Base-by-base conservation (phyloP, 2,329 filamentous ascomycete species). In the Annulohypoxylon truncatum region DNA sequence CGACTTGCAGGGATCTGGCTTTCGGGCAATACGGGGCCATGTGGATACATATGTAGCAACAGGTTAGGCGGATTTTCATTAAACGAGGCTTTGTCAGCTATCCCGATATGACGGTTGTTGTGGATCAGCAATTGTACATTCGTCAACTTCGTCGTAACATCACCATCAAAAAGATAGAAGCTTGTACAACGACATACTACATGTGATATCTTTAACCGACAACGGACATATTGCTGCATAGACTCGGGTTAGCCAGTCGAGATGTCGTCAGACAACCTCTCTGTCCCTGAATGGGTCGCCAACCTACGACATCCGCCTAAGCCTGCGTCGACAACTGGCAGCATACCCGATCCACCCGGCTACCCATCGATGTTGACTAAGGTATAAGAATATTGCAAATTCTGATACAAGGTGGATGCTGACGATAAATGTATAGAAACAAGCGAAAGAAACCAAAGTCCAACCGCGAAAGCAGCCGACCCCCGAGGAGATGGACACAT, bases 401-500 rank as follows among this genome's bases (percentile, higher is more conserved):
- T 50, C 29, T 13, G 31, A 46, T 31, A n/a, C n/a, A n/a, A 38
- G 24, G 56, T 12, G 56, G 24, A 9, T 18, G 2, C 47, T 69
- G 22, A 65, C 44, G 53, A 9, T 0, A 3, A 28, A 9, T 6
- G 1, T 22, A n/a, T 61, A 85, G 82, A 85, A 86, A 71, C 81
- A 84, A 72, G 82, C 84, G 66, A 86, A 85, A 67, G 82, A 85
- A 60, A 66, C 78, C 65, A 86, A 85, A 71, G 61, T 73, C 46
- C 81, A 83, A 70, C 84, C 78, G 62, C 89, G 91, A 72, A 89
- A 91, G 74, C 83, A 90, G 65, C 91, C 91, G 29, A 90, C 91
- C 1, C 80, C 90, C 71, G 92, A 92, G 74, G 94, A 98, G 81
- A 97, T 94, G 86, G 95, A 98, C 79, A 94, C 91, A 20, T 85